Evolutionary conservation across 2,329 filamentous ascomycete species (phyloP), one percentile per base, ranked within the genome.

Genomic region (Epichloe festucae): DNA sequence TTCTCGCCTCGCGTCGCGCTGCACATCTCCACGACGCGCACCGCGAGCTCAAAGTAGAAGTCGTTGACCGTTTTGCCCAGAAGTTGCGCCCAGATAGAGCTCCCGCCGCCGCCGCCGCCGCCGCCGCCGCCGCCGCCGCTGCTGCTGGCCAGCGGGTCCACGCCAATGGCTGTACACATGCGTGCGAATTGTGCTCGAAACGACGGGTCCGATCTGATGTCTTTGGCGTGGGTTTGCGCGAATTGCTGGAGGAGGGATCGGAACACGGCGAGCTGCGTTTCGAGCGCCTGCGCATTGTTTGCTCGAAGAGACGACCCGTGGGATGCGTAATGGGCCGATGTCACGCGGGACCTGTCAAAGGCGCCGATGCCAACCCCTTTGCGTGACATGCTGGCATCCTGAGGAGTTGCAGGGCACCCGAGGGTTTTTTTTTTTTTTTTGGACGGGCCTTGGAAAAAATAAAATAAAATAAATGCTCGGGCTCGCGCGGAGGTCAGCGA

Each of bases 151-250:
- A 98, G 76, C 2, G 93, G 94, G 67, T 98, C 93, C 12, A 98
- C 89, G 47, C 93, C 93, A 59, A 98, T 96, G 56, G 90, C 89
- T 62, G 89, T 82, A 71, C 93, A 98, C 93, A 98, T 98, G 66
- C 91, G 89, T 3, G 93, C 91, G 65, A 98, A 98, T 69, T 98
- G 91, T 36, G 91, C 89, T 55, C 93, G 88, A 69, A 98, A 98
- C 8, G 82, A 85, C 5, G 93, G 93, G 66, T 97, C 90, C 2
- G 89, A 95, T 56, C 91, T 90, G 54, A 98, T 98, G 62, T 95
- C 93, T 64, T 90, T 89, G 59, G 86, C 87, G 75, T 98, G 93
- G 48, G 91, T 95, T 63, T 91, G 79, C 44, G 90, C 89, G 69
- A 98, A 98, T 68, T 94, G 89, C 71, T 96, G 89, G 5, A 98